Base-by-base conservation (phyloP, 2,329 filamentous ascomycete genomes). In the Pseudogymnoascus sp. region DNA sequence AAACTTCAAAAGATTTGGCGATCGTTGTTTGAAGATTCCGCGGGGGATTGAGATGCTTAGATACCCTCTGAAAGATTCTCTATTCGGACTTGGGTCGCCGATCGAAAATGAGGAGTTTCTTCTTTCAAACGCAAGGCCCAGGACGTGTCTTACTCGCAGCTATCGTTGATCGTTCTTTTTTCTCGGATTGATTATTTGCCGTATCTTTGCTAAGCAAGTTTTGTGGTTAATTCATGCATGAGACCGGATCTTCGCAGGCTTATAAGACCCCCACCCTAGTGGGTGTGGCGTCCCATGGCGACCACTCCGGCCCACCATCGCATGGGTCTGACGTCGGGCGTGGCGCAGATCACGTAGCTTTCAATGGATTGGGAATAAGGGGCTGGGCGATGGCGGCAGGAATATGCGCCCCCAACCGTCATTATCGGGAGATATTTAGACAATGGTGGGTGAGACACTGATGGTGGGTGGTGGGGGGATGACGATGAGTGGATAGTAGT, bases 401-500 rank as follows among this genome's bases (percentile, higher is more conserved):
- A 9, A 45, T 45, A 48, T 19, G 13, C 39, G 38, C 21, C 13
- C 39, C 39, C 39, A 13, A 3, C 39, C 39, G 39, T 48, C 39
- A 28, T 48, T n/a, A 21, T 15, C 8, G 23, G 39, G 13, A 4
- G 39, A 7, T 48, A 12, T 6, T 18, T 19, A 41, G 38, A 4
- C 38, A 19, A 41, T 41, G 38, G 38, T 41, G 19, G 39, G 39
- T 45, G 39, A 45, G 39, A 45, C 15, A 12, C 13, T 45, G 39
- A 12, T 45, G 19, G 19, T 26, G 21, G 12, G 21, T 26, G 21
- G 39, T 28, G 41, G 41, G 13, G 41, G 41, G 41, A 48, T 48
- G 41, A 48, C 41, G 41, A 48, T 48, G 28, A 48, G 39, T 45
- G 39, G 39, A 26, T 45, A 45, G 39, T 45, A 45, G 39, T 45